Evolutionary conservation across 148 eudicot species (phyloP), one percentile per base, ranked within the genome.

Genomic region (Amaranthus cruentus): DNA sequence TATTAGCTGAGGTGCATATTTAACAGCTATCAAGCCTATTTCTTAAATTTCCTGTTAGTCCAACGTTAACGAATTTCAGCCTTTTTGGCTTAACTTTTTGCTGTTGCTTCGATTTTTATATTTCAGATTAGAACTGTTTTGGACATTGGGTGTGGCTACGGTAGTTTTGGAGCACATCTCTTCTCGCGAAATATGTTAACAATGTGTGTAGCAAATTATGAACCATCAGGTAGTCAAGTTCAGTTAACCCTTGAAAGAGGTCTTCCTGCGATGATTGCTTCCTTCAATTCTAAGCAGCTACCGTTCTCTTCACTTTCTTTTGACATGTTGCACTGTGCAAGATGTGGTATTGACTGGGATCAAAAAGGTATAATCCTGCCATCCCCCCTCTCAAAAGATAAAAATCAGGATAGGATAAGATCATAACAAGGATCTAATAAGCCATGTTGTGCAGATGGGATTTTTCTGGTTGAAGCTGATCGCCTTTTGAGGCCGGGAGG

Each of bases 121-220:
- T 84, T 82, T 77, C 91, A 95, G 98, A 88, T 95, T 71, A 88
- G 96, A 78, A 89, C 83, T 69, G 83, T 95, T 73, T 81, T 95
- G 83, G 98, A 95, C 74, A 90, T 95, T 73, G 98, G 95, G 74
- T 95, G 98, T 72, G 98, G 98, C 44, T 95, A 82, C 83, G 98
- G 98, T 81, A 95, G 96, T 81, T 89, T 95, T 83, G 98, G 98
- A 55, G 97, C 97, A 38, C 97, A 90, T 83, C 88, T 95, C 57
- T 85, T 87, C 71, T 87, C 93, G 49, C 78, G 82, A 68, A 81
- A 88, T 72, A 55, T 91, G 68, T 73, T 91, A 77, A 89, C 96
- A 59, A 89, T 88, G 90, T 95, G 98, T 81, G 74, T 91, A 43
- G 96, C 98, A 51, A 85, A 89, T 73, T 95, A 89, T 75, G 98